These are phyloP conservation scores for Ephemerocybe angulata DNA, from an alignment of 768 basidiomycete species.

Conservation along the genomic window DNA sequence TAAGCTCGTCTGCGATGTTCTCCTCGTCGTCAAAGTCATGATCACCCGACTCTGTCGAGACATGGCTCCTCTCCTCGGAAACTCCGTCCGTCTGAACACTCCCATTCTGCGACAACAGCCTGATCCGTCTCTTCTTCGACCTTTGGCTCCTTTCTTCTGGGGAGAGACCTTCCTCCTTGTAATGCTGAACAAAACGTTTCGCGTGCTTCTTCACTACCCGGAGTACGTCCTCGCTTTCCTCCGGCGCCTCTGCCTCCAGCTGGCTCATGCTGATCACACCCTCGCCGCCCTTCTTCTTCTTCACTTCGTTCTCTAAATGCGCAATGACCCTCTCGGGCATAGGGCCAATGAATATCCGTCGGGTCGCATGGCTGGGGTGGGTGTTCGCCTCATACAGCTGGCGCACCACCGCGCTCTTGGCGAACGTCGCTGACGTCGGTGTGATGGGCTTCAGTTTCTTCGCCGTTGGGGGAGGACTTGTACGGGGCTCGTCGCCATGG, in stretches of 20 bases:
- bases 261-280: constrained; percentile 20
- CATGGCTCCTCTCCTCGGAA: background rate
- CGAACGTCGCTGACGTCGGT: too few species aligned
- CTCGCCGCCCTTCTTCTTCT: constrained; percentile 22
- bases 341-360: constrained; percentile 71
- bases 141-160: background rate
- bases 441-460: too few species aligned
- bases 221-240: constrained; percentile 36
- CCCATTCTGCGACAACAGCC: constrained; percentile 33
- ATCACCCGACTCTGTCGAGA: background rate
- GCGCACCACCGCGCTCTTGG: background rate
- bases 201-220: constrained; percentile 60
- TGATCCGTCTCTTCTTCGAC: background rate
- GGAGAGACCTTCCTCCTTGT: background rate
- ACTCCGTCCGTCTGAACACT: background rate
- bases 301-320: constrained; percentile 33
- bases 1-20: constrained; percentile 52
- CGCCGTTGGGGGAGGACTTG: too few species aligned
- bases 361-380: constrained; percentile 20
- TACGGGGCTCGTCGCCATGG: too few species aligned
- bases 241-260: constrained; percentile 24
- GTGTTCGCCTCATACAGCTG: background rate
- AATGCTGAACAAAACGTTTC: constrained; percentile 54
- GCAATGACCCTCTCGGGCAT: constrained; percentile 61
- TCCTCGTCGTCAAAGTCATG: constrained; percentile 35